Percentiles rank a stretch among this genome's conserved stretches.
Evolutionary conservation across 2,329 filamentous ascomycete species (phyloP).

Genomic region (Diplodia intermedia): DNA sequence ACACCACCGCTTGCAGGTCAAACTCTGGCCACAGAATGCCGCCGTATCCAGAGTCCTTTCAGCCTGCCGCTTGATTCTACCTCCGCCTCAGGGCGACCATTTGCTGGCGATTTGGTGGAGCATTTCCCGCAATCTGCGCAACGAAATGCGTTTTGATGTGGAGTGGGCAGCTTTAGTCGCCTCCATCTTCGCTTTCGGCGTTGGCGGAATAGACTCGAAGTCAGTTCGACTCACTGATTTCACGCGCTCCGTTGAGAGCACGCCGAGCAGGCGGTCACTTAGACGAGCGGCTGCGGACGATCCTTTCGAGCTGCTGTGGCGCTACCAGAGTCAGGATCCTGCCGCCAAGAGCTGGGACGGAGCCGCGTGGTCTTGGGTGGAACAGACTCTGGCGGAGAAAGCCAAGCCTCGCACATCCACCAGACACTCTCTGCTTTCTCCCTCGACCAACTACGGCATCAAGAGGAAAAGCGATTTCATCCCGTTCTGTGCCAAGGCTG

Average conservation of each 20-base stretch:
- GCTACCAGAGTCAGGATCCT: slow-evolving; percentile 39
- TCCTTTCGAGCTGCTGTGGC: slow-evolving; percentile 41
- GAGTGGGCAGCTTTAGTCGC: slow-evolving; percentile 52
- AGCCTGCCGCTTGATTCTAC: slow-evolving; percentile 44
- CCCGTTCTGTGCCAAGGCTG: slow-evolving; percentile 41
- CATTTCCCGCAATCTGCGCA: slow-evolving; percentile 40
- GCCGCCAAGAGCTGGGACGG: slow-evolving; percentile 44
- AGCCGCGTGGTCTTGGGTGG: slow-evolving; percentile 46
- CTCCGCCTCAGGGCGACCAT: slow-evolving; percentile 47
- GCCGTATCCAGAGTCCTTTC: slow-evolving; percentile 44
- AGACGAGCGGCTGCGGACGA: slow-evolving; percentile 6
- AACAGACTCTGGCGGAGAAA: slow-evolving; percentile 34
- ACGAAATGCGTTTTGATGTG: slow-evolving; percentile 35
- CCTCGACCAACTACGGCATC: slow-evolving; percentile 32
- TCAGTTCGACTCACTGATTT: slow-evolving; percentile 37
- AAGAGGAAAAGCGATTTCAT: slow-evolving; percentile 42
- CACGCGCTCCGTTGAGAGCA: slow-evolving; percentile 22
- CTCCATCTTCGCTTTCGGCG: slow-evolving; percentile 49
- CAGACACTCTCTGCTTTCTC: slow-evolving; percentile 34
- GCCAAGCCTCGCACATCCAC: slow-evolving; percentile 33
- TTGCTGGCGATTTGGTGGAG: slow-evolving; percentile 50
- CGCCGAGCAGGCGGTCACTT: slow-evolving; percentile 20
- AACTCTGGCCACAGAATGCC: slow-evolving; percentile 41
- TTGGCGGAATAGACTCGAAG: slow-evolving; percentile 46
- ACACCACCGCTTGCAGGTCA: slow-evolving; percentile 44